phyloP scores from a whole-genome alignment of 345 rosid species.

The Pseudoturritis turrita region DNA sequence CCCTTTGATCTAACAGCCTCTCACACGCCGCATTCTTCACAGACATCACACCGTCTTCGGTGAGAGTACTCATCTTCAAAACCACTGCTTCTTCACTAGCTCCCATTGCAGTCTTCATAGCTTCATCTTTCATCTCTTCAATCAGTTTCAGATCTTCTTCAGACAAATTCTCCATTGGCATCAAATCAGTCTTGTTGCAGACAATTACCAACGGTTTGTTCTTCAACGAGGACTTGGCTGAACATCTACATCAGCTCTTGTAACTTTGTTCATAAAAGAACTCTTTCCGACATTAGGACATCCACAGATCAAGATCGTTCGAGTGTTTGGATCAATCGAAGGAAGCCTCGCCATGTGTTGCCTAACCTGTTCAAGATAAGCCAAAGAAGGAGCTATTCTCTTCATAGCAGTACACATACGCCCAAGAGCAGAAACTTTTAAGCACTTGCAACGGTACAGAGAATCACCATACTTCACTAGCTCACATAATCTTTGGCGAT shows the following conservation, averaged over 20 bases:
- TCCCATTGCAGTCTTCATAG: slow-evolving; percentile 67
- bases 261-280: slow-evolving; percentile 70
- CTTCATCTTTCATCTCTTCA: slow-evolving; percentile 78
- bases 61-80: slow-evolving; percentile 78
- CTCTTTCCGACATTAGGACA: slow-evolving; percentile 81
- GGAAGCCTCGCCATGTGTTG: slow-evolving; percentile 76
- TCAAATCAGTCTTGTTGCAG: slow-evolving; percentile 95
- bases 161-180: slow-evolving; percentile 70
- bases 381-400: slow-evolving; percentile 51
- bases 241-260: slow-evolving; percentile 78
- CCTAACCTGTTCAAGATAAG: slow-evolving; percentile 58
- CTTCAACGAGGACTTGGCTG: slow-evolving; percentile 79
- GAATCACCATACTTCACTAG: slow-evolving; percentile 57
- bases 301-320: slow-evolving; percentile 65
- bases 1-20: slow-evolving; percentile 80
- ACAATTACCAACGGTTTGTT: slow-evolving; percentile 90
- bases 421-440: slow-evolving; percentile 64
- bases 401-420: slow-evolving; percentile 58
- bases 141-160: slow-evolving; percentile 73
- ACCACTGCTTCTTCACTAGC: slow-evolving; percentile 56
- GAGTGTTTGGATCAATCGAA: slow-evolving; percentile 56
- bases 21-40: slow-evolving; percentile 93
- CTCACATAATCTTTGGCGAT: slow-evolving; percentile 51
- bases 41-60: slow-evolving; percentile 75
- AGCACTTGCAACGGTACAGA: slow-evolving; percentile 43